These are phyloP conservation scores for Boechera divaricarpa DNA, from an alignment of 345 rosid species.

Conservation along the genomic window DNA sequence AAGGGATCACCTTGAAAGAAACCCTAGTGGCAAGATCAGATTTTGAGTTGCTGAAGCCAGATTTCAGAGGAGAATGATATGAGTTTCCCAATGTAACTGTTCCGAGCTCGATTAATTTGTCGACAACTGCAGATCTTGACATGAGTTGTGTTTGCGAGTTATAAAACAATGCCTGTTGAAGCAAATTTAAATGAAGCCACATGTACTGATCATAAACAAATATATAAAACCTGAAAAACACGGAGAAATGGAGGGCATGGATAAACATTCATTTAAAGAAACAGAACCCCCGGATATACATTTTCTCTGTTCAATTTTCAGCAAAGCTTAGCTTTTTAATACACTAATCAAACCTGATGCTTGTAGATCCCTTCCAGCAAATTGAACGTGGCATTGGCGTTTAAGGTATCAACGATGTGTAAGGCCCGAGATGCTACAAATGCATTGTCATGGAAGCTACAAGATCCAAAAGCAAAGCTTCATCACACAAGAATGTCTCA, in stretches of 20 bases:
- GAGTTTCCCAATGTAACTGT: conserved; percentile 64
- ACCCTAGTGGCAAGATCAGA: conserved; percentile 76
- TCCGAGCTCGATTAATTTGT: conserved; percentile 60
- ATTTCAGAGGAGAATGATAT: conserved; percentile 49
- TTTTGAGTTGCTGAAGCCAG: conserved; percentile 59
- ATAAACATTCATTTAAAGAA: not conserved
- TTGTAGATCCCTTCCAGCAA: conserved; percentile 70
- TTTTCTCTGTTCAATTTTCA: not conserved
- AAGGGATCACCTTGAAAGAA: conserved; percentile 73
- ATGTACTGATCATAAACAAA: not conserved
- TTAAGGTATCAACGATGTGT: conserved; percentile 63
- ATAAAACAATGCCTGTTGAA: conserved; percentile 68
- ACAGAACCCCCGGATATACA: not conserved
- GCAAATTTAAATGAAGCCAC: not conserved
- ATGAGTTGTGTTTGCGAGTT: conserved; percentile 62
- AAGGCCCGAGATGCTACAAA: conserved; percentile 76
- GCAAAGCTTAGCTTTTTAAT: conserved; percentile 16
- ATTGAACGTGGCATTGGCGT: conserved; percentile 63
- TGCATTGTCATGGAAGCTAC: conserved; percentile 93
- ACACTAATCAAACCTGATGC: conserved; percentile 64
- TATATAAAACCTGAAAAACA: no score
- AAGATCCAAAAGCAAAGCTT: conserved; percentile 16
- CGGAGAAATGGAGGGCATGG: not conserved
- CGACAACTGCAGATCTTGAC: conserved; percentile 62
- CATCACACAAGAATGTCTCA: not conserved